Conservation (phyloP, 2,329 filamentous ascomycete species). For the Grosmannia penicillata region DNA sequence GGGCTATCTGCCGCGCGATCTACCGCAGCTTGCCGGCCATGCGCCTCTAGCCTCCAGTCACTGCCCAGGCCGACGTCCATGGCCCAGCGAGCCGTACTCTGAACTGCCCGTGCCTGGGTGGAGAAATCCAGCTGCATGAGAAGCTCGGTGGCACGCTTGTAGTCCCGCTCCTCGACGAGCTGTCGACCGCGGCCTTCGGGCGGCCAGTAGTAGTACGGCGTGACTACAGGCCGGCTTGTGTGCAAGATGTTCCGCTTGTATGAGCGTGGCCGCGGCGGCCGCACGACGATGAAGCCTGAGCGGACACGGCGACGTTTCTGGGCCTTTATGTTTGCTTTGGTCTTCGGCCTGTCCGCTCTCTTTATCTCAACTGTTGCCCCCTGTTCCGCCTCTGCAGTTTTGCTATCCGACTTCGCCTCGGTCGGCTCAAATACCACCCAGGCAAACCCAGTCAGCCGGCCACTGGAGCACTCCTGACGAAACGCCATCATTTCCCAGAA, state of each 20-base stretch:
- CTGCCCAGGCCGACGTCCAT: slow-evolving; percentile 45
- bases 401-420: neutral
- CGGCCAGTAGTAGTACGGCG: slow-evolving; percentile 53
- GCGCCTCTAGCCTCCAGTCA: slow-evolving; percentile 35
- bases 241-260: slow-evolving; percentile 31
- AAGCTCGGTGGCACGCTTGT: slow-evolving; percentile 53
- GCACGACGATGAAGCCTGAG: slow-evolving; percentile 48
- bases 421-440: slow-evolving; percentile 71
- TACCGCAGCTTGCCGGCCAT: slow-evolving; percentile 19
- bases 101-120: slow-evolving; percentile 43
- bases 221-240: slow-evolving; percentile 36
- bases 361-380: slow-evolving; percentile 20
- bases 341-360: too few relatives aligned
- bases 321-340: slow-evolving; percentile 30
- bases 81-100: slow-evolving; percentile 56
- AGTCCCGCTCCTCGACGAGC: slow-evolving; percentile 47
- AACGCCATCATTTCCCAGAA: slow-evolving; percentile 99
- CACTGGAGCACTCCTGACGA: slow-evolving; percentile 87
- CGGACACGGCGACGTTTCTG: slow-evolving; percentile 44
- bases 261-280: slow-evolving; percentile 51
- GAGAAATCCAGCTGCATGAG: slow-evolving; percentile 63
- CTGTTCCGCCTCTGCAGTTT: too few relatives aligned
- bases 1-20: neutral
- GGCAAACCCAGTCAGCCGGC: slow-evolving; percentile 81
- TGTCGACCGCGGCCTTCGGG: slow-evolving; percentile 44